Base-by-base conservation (phyloP, 306 rosid genomes). In the Fragaria vesca region DNA sequence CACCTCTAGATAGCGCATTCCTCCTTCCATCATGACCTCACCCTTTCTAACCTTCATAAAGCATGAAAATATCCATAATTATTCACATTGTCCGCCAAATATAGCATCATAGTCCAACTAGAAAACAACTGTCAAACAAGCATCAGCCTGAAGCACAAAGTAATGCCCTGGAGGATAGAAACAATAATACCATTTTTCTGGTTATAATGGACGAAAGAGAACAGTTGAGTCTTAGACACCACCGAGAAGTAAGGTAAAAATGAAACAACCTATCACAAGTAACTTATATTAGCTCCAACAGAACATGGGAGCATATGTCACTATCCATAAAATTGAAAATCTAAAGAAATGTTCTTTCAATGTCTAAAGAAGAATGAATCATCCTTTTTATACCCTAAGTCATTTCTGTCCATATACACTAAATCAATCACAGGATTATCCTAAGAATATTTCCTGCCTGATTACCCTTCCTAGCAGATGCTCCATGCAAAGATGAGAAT, bases 1-100 rank as follows among this genome's bases (percentile, higher is more conserved):
- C 69, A 94, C 76, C 85, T 92, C 96, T 82, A 92, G 87, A 87
- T 92, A 94, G 47, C 58, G 88, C 76, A 84, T 74, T 70, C 88
- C 97, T 76, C 91, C 96, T 88, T 87, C 90, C 74, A 78, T 76
- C 71, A 66, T 61, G 43, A 77, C 74, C 78, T 83, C 84, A 57
- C 91, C 89, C 42, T 38, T 82, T 78, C 87, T 83, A 82, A 88
- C 91, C 97, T 95, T 74, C 81, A 84, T 26, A 83, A 55, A 67
- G 81, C 77, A 84, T 71, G 24, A 36, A 76, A 84, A 66, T 26
- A 10, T 40, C 40, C 30, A 46, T 26, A 66, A 28, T 2, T 16
- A 8, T 57, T 13, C 34, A 42, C 12, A n/a, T 12, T 21, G 48
- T 6, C 69, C 10, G 42, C 11, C n/a, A 51, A 26, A 30, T 28